Percentiles rank a stretch among this genome's conserved stretches.
These are phyloP conservation scores for Panus rudis DNA, from an alignment of 768 basidiomycete species.

Conservation along the genomic window DNA sequence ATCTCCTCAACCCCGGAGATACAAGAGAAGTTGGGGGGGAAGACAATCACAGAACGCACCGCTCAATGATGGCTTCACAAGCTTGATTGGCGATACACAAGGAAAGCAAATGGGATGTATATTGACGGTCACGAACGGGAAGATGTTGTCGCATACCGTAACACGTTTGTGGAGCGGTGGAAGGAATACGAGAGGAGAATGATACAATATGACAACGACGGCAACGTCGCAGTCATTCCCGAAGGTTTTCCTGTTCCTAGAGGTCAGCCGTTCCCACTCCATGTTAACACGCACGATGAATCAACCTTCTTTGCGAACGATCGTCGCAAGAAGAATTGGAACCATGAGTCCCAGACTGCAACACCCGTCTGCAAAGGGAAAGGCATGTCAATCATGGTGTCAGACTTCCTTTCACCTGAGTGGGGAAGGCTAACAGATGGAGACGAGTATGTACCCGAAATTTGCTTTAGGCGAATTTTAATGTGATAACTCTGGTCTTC, in stretches of 20 bases:
- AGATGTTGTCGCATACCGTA: conserved; percentile 30
- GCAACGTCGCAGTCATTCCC: conserved; percentile 8
- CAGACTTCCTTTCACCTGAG: conserved; percentile 28
- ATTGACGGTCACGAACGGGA: conserved; percentile 31
- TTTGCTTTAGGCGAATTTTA: conserved; percentile 4
- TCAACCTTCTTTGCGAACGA: conserved; percentile 34
- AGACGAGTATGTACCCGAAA: conserved; percentile 13
- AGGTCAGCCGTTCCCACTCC: conserved; percentile 9
- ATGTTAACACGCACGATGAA: conserved; percentile 29
- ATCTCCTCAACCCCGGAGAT: not conserved
- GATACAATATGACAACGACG: conserved; percentile 22
- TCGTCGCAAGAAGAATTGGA: conserved; percentile 22
- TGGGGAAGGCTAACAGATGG: conserved; percentile 21
- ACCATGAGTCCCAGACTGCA: conserved; percentile 15
- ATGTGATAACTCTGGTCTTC: not conserved
- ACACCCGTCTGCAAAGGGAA: conserved; percentile 28
- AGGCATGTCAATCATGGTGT: conserved; percentile 29
- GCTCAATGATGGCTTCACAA: conserved; percentile 19
- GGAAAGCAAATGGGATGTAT: conserved; percentile 28
- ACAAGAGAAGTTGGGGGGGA: not conserved
- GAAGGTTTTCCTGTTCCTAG: conserved; percentile 17
- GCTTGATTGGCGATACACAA: conserved; percentile 24
- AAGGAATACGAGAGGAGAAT: conserved; percentile 9
- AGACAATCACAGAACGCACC: not conserved
- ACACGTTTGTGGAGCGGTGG: conserved; percentile 14